Percentiles rank a stretch among this genome's conserved stretches.
Conservation (phyloP, 2,329 filamentous ascomycete genomes). For the Cercospora zeina region DNA sequence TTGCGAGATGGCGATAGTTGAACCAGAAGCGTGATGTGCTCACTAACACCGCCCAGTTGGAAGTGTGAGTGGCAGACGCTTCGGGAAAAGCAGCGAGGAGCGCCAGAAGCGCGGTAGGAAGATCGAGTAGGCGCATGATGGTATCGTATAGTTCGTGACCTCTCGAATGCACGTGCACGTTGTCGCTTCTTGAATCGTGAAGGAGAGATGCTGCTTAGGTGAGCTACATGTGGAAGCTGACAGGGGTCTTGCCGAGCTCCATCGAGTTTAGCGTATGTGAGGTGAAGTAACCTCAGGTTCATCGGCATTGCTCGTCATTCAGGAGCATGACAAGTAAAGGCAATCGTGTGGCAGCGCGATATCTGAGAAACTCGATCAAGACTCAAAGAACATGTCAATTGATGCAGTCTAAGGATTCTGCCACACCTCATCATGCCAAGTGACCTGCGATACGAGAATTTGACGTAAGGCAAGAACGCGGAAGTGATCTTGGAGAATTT, state of each 20-base stretch:
- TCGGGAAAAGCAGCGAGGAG: constrained; percentile 38
- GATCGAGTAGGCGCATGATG: constrained; percentile 33
- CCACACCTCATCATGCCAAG: neutral
- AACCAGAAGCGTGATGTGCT: constrained; percentile 99
- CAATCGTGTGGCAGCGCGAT: neutral
- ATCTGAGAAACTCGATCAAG: neutral
- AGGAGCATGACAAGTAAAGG: neutral
- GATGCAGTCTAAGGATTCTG: neutral
- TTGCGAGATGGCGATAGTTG: constrained; percentile 98
- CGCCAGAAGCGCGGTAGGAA: constrained; percentile 34
- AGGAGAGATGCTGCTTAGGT: neutral
- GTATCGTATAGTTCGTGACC: neutral
- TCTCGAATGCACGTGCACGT: neutral
- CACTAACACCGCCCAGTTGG: constrained; percentile 99
- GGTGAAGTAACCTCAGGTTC: constrained; percentile 9
- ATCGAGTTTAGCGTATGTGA: neutral
- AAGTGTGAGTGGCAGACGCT: constrained; percentile 75
- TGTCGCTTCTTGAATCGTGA: neutral
- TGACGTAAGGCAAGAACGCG: neutral
- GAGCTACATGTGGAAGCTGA: constrained; percentile 7
- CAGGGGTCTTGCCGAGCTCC: constrained; percentile 14
- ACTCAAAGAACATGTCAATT: neutral
- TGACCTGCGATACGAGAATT: neutral
- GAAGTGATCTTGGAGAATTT: neutral
- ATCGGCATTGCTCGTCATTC: neutral